Base-by-base conservation (phyloP, 108 stramenopile species). In the Nitzschia sp. region DNA sequence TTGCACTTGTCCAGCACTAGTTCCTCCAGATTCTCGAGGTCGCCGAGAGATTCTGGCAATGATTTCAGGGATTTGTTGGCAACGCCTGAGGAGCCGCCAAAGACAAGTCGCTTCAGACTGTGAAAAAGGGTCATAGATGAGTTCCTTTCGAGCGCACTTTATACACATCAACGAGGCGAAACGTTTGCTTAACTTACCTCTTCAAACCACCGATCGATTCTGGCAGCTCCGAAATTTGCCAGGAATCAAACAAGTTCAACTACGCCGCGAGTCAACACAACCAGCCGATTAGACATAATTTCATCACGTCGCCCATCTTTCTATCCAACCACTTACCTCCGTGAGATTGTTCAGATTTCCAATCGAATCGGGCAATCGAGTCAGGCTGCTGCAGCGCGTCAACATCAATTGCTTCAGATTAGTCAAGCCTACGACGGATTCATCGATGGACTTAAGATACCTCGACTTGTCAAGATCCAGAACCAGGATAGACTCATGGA, bases 1-100 rank as follows among this genome's bases (percentile, higher is more conserved):
- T 84, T 84, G 70, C 83, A 84, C 51, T 82, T 84, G 68, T 80
- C 77, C 18, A 84, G 69, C 19, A 26, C 36, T 38, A 83, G 55
- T 34, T 59, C 64, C 45, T 77, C 71, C 45, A 83, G 57, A 29
- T n/a, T 54, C 26, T 27, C 23, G 5, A 74, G 42, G 2, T 74
- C 51, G 3, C 70, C 63, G 5, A 76, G 29, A 0, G 74, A 49
- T 3, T 75, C 70, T 1, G 79, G 79, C 6, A 81, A 45, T 15
- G 46, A 15, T 42, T 47, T 76, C 29, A 81, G 53, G 2, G 46
- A 64, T 49, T 81, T 81, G 35, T 76, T 70, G 61, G 59, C 71
- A 34, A 59, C 36, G 38, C 78, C 78, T 18, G 53, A 46, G 26
- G 66, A 60, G 13, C 78, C 78, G 31, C 78, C 78, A 48, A 79